Conservation (phyloP, 371 early-diverging fungal species). For the Nosema muscidifuracis region DNA sequence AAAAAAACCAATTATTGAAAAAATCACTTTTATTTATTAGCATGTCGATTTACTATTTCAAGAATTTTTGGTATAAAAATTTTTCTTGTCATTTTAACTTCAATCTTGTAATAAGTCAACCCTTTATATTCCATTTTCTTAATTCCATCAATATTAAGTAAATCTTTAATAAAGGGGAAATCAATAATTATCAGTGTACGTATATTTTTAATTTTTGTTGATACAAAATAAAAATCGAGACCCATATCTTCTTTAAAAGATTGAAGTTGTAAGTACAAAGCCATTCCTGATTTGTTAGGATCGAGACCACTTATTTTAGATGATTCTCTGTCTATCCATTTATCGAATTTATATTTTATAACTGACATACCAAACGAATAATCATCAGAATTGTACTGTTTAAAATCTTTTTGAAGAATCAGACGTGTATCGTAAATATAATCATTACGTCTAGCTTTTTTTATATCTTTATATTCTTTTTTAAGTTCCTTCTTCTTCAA, state of each 20-base stretch:
- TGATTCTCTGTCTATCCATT: slow-evolving; percentile 53
- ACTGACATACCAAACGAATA: slow-evolving; percentile 48
- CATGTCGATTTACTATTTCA: neutral
- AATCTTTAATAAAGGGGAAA: slow-evolving; percentile 34
- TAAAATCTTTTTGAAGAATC: slow-evolving; percentile 55
- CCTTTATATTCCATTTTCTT: slow-evolving; percentile 42
- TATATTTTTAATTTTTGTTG: slow-evolving; percentile 27
- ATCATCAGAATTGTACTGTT: slow-evolving; percentile 29
- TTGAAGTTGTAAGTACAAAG: slow-evolving; percentile 16
- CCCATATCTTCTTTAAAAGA: slow-evolving; percentile 38
- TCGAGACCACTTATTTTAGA: slow-evolving; percentile 3
- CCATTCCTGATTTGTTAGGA: slow-evolving; percentile 8
- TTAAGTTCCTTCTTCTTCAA: slow-evolving; percentile 43
- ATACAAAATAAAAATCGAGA: slow-evolving; percentile 53
- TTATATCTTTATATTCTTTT: slow-evolving; percentile 24
- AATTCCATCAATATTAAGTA: slow-evolving; percentile 23
- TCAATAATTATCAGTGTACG: slow-evolving; percentile 34
- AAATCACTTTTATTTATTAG: neutral
- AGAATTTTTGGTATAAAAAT: slow-evolving; percentile 43
- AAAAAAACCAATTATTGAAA: neutral
- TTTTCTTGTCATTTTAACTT: slow-evolving; percentile 44
- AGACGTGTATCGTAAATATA: slow-evolving; percentile 11
- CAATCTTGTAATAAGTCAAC: slow-evolving; percentile 37
- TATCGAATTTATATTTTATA: slow-evolving; percentile 52
- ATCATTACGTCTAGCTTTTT: slow-evolving; percentile 48